These are phyloP conservation scores for Ceratocystiopsis brevicomis DNA, from an alignment of 2,329 filamentous ascomycete genomes.

Conservation along the genomic window DNA sequence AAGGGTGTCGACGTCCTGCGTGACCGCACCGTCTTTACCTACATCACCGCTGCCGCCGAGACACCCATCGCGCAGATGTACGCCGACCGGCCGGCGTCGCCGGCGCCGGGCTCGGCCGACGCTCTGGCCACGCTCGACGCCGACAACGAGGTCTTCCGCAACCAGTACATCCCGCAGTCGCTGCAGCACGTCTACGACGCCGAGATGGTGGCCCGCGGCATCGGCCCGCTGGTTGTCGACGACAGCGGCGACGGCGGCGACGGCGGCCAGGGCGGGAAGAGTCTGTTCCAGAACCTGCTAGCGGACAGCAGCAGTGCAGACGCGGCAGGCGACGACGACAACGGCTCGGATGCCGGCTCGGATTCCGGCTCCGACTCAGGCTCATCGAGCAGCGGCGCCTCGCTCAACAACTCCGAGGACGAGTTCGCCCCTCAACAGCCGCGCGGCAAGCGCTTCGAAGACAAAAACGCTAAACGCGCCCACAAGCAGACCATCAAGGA, in stretches of 20 bases:
- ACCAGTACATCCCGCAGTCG: constrained; percentile 92
- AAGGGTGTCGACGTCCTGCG: constrained; percentile 66
- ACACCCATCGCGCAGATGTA: constrained; percentile 12
- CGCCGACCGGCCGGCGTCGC: constrained; percentile 25
- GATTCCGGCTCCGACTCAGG: constrained; percentile 16
- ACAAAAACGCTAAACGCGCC: constrained; percentile 73
- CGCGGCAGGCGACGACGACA: background rate
- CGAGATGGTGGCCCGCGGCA: constrained; percentile 46
- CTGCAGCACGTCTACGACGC: constrained; percentile 93
- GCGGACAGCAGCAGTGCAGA: constrained; percentile 36
- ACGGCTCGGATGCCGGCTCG: constrained; percentile 17
- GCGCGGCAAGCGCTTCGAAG: constrained; percentile 68
- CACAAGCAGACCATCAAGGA: constrained; percentile 90
- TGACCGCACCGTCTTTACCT: constrained; percentile 67
- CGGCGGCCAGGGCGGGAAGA: constrained; percentile 37
- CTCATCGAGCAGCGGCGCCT: constrained; percentile 2
- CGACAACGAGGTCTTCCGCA: constrained; percentile 81
- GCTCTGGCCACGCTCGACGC: constrained; percentile 52
- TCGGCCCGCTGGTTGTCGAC: constrained; percentile 21
- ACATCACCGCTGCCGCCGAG: constrained; percentile 51
- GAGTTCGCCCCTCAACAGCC: constrained; percentile 40
- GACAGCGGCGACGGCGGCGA: constrained; percentile 27
- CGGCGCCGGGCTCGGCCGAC: constrained; percentile 43
- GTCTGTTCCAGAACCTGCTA: constrained; percentile 62
- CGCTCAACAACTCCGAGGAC: constrained; percentile 24